Conservation (phyloP, 1,139 yeast genomes). For the Geotrichum australiense region DNA sequence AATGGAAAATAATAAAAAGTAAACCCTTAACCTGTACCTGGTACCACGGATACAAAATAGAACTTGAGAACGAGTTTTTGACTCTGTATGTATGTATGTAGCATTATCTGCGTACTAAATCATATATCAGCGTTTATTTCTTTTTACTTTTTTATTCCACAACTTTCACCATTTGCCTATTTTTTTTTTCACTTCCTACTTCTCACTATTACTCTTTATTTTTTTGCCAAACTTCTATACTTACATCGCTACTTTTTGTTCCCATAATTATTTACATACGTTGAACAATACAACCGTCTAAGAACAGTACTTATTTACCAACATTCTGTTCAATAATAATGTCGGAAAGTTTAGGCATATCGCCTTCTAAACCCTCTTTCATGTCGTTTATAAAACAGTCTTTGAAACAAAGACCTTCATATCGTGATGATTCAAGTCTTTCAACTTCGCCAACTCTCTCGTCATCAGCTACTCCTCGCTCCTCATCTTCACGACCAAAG, state of each 20-base stretch:
- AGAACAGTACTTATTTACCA: not conserved
- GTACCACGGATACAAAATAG: too few species aligned
- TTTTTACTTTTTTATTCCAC: conserved; percentile 23
- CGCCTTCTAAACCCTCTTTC: conserved; percentile 33
- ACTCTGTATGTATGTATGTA: too few species aligned
- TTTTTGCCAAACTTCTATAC: conserved; percentile 19
- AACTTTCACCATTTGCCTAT: conserved; percentile 26
- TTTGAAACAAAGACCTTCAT: conserved; percentile 30
- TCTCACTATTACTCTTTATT: conserved; percentile 23
- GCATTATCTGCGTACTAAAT: too few species aligned
- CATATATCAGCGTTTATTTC: conserved; percentile 22
- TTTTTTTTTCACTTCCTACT: conserved; percentile 25
- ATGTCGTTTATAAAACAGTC: conserved; percentile 42
- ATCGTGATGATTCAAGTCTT: conserved; percentile 16
- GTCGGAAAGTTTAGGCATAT: conserved; percentile 19
- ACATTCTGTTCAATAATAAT: too few species aligned
- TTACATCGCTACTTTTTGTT: too few species aligned
- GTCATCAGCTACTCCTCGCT: conserved; percentile 2
- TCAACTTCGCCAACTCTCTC: conserved; percentile 7
- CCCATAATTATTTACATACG: too few species aligned
- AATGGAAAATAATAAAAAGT: not conserved
- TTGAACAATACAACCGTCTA: not conserved
- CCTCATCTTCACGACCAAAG: conserved; percentile 22
- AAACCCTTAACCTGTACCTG: too few species aligned
- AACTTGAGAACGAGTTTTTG: too few species aligned